Evolutionary conservation across 768 basidiomycete genomes (phyloP).

Genomic region (Gymnopilus junonius): DNA sequence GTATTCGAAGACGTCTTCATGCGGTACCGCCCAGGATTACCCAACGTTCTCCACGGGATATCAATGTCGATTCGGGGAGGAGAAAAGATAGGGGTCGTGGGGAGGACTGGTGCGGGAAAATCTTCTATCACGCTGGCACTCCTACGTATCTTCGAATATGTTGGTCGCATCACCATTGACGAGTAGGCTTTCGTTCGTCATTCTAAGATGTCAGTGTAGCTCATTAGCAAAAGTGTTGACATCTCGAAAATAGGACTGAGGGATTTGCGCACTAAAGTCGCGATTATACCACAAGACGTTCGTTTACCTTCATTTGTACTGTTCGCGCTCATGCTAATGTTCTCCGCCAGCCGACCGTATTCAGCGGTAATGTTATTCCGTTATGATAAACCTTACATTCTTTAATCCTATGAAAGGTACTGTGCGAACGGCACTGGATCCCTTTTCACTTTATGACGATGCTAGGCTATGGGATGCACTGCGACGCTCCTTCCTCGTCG

Average conservation of each 20-base stretch:
- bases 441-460: conserved; percentile 66
- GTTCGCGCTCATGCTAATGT: not conserved
- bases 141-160: conserved; percentile 71
- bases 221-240: conserved; percentile 45
- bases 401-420: conserved; percentile 49
- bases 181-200: conserved; percentile 39
- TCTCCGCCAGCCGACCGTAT: conserved; percentile 50
- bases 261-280: conserved; percentile 60
- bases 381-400: conserved; percentile 22
- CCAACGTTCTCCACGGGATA: conserved; percentile 70
- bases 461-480: conserved; percentile 75
- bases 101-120: conserved; percentile 63
- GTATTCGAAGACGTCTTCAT: conserved; percentile 63
- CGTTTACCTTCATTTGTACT: not conserved
- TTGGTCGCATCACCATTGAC: conserved; percentile 68
- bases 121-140: conserved; percentile 68
- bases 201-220: conserved; percentile 7
- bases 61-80: conserved; percentile 61
- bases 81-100: conserved; percentile 82
- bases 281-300: conserved; percentile 70
- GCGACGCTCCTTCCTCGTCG: conserved; percentile 54
- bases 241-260: conserved; percentile 70
- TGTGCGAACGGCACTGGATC: conserved; percentile 60
- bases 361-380: conserved; percentile 49
- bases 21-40: conserved; percentile 73